A percentile compares a stretch with the other conserved stretches of the same genome.
Conservation (phyloP, 148 eudicot species). For the Mesembryanthemum crystallinum region DNA sequence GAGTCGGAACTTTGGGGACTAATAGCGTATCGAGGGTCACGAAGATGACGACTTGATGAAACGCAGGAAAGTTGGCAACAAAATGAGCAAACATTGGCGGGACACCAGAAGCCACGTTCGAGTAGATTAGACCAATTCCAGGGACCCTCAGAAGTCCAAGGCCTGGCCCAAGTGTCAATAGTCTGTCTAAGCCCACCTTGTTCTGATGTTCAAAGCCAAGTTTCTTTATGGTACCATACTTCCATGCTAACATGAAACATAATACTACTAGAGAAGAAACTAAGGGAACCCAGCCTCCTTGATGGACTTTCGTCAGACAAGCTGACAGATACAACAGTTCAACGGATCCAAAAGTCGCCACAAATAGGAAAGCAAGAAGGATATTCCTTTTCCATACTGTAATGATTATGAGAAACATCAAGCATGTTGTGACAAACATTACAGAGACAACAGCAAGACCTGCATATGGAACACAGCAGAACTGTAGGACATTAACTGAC, state of each 20-base stretch:
- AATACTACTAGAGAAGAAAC: constrained; percentile 33
- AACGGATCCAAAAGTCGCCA: constrained; percentile 37
- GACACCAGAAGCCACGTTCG: constrained; percentile 35
- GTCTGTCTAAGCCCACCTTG: constrained; percentile 34
- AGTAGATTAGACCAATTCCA: constrained; percentile 44
- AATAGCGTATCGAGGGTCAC: constrained; percentile 38
- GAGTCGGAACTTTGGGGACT: constrained; percentile 34
- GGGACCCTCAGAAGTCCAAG: constrained; percentile 33
- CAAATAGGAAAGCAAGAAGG: constrained; percentile 28
- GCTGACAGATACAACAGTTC: constrained; percentile 42
- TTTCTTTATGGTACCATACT: constrained; percentile 41
- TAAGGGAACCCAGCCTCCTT: constrained; percentile 56
- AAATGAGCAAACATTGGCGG: constrained; percentile 47
- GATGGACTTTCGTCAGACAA: constrained; percentile 30
- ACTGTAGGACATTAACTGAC: neutral
- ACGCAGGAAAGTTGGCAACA: constrained; percentile 43
- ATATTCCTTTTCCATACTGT: constrained; percentile 37
- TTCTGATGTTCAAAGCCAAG: constrained; percentile 36
- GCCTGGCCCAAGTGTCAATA: constrained; percentile 29
- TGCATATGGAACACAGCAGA: constrained; percentile 20
- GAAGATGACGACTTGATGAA: constrained; percentile 39
- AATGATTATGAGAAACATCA: constrained; percentile 47
- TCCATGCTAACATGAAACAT: constrained; percentile 39
- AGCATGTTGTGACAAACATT: constrained; percentile 53
- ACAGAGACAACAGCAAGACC: constrained; percentile 48